Base-by-base conservation (phyloP, 1,284 basidiomycete species). In the Boletus hoseneyae region DNA sequence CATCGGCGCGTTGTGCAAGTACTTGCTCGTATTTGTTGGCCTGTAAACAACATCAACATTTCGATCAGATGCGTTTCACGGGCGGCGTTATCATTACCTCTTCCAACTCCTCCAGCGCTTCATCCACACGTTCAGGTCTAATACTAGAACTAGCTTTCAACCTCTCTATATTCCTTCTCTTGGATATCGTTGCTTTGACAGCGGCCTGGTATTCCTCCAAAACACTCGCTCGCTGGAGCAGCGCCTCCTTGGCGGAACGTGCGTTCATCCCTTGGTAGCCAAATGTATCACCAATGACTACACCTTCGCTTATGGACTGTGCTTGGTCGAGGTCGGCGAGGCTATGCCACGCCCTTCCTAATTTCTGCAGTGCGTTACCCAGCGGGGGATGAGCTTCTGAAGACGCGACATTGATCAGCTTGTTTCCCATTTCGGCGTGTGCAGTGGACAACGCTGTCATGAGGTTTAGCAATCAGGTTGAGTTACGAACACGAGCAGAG, bases 191-290 rank as follows among this genome's bases (percentile, higher is more conserved):
- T 3, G 83, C 80, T 66, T 97, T 97, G 19, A 92, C 90, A 3
- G 93, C 92, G 6, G 82, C 77, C 57, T 96, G 93, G 52, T 94
- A 91, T 66, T 97, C 94, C 62, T 97, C 94, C 51, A 97, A 72
- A 9, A 96, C 89, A 15, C 83, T 80, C 0, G 91, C 90, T 8
- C 94, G 83, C 73, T 93, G 90, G 50, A 82, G 77, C 11, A 97
- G 70, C 0, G 94, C 93, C 64, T 97, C 93, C 71, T 94, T 96
- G 3, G 93, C 94, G 11, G 93, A 90, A 40, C 87, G 81, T n/a
- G 95, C 92, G 61, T 97, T 97, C 70, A 93, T 77, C 15, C 92
- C 89, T 70, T 97, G 93, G 67, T 97, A 97, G 1, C 91, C 91
- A 46, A 97, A 73, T 0, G 92, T 87, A 66, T 97, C 94, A 19